Evolutionary conservation across 495 filamentous ascomycete genomes (phyloP).

Genomic region (Staphylotrichum longicolle): DNA sequence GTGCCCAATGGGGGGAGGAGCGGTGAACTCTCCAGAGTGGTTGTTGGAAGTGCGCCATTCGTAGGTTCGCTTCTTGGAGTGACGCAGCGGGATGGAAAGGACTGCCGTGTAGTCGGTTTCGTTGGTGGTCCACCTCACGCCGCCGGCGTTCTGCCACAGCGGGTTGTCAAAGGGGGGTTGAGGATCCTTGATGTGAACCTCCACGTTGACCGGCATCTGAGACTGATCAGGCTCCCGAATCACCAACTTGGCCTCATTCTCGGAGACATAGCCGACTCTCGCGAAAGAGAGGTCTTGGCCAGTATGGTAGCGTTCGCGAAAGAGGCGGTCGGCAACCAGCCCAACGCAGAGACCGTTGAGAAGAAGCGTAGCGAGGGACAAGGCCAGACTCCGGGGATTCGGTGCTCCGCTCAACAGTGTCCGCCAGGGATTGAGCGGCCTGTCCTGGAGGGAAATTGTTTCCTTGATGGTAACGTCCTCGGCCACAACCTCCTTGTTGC

Average conservation of each 20-base stretch:
- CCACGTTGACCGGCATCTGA: constrained; percentile 73
- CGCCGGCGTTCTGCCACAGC: constrained; percentile 65
- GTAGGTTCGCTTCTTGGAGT: constrained; percentile 61
- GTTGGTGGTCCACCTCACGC: constrained; percentile 61
- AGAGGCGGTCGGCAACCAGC: constrained; percentile 70
- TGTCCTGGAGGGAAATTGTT: constrained; percentile 45
- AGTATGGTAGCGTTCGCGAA: constrained; percentile 65
- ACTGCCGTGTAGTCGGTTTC: constrained; percentile 78
- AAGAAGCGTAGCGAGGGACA: constrained; percentile 61
- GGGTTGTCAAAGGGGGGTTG: constrained; percentile 47
- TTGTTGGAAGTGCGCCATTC: constrained; percentile 82
- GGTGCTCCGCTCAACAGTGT: constrained; percentile 77
- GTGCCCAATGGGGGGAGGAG: constrained; percentile 60
- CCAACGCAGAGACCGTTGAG: constrained; percentile 67
- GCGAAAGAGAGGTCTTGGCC: constrained; percentile 77
- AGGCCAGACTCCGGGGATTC: constrained; percentile 55
- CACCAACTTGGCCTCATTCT: constrained; percentile 73
- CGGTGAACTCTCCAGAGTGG: constrained; percentile 70
- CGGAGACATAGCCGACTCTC: constrained; percentile 80
- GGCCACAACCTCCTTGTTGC: constrained; percentile 33
- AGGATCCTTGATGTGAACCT: constrained; percentile 49
- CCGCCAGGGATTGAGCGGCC: constrained; percentile 45
- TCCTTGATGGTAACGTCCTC: constrained; percentile 52
- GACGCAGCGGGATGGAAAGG: constrained; percentile 55
- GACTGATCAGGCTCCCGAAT: constrained; percentile 75